Percentiles rank a stretch among this genome's conserved stretches.
Evolutionary conservation across 2,329 filamentous ascomycete genomes (phyloP).

Genomic region (Lasiodiplodia citricola): DNA sequence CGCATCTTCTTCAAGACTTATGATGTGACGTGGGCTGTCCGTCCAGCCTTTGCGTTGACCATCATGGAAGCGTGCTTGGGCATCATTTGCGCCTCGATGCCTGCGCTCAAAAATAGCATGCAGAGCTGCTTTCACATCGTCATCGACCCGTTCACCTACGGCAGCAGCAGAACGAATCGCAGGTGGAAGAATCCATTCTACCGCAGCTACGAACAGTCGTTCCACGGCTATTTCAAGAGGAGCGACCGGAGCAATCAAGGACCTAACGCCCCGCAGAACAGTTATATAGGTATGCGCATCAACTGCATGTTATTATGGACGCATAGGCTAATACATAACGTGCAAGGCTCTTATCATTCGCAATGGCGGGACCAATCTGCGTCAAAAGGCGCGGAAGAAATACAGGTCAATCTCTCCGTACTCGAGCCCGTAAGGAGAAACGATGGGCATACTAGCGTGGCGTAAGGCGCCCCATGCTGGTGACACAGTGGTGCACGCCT

Average conservation of each 20-base stretch:
- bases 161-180: not conserved
- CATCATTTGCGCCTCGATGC: slow-evolving; percentile 50
- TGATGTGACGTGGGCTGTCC: slow-evolving; percentile 49
- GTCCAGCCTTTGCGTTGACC: slow-evolving; percentile 48
- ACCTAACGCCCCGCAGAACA: not conserved
- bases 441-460: not conserved
- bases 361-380: too few species aligned
- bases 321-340: too few species aligned
- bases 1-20: slow-evolving; percentile 43
- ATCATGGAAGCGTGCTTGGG: slow-evolving; percentile 48
- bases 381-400: too few species aligned
- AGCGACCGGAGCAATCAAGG: not conserved
- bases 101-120: slow-evolving; percentile 50
- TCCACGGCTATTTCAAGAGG: not conserved
- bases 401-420: too few species aligned
- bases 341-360: too few species aligned
- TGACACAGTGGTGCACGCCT: not conserved
- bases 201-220: not conserved
- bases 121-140: slow-evolving; percentile 6
- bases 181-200: slow-evolving; percentile 4
- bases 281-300: not conserved
- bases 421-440: too few species aligned
- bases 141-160: not conserved
- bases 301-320: too few species aligned
- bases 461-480: not conserved